Evolutionary conservation across 2,329 filamentous ascomycete species (phyloP).

Genomic region (Pseudopithomyces maydicus): DNA sequence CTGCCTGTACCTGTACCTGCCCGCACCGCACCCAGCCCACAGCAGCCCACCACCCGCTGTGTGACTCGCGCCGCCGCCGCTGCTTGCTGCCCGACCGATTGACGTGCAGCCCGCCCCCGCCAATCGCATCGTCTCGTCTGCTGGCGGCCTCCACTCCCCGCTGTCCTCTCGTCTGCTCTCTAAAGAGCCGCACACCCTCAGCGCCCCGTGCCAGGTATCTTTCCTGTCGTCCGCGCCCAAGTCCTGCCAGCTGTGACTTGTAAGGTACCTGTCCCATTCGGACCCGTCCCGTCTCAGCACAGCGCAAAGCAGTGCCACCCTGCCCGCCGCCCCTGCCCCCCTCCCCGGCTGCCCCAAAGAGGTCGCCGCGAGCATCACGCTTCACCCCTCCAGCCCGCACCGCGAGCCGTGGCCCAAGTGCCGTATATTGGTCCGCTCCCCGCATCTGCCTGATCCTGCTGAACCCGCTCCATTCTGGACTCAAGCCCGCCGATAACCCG

Average conservation of each 20-base stretch:
- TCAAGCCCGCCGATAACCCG: conserved; percentile 27
- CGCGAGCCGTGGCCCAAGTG: conserved; percentile 31
- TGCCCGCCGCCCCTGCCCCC: conserved; percentile 18
- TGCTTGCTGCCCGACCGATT: conserved; percentile 39
- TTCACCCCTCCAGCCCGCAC: conserved; percentile 31
- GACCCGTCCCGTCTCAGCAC: neutral
- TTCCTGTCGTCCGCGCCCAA: conserved; percentile 27
- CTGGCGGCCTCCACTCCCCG: conserved; percentile 13
- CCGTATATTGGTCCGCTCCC: conserved; percentile 46
- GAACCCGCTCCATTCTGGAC: conserved; percentile 34
- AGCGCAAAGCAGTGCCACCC: conserved; percentile 18
- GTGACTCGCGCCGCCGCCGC: conserved; percentile 20
- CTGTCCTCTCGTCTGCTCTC: conserved; percentile 27
- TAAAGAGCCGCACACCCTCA: conserved; percentile 35
- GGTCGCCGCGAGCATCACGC: conserved; percentile 39
- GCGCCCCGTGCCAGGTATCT: conserved; percentile 20
- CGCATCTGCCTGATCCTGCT: conserved; percentile 35
- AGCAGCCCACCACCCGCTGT: conserved; percentile 16
- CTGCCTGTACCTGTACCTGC: too few relatives aligned
- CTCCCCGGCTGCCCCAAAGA: conserved; percentile 30
- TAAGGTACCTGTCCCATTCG: conserved; percentile 25
- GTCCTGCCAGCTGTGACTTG: conserved; percentile 23
- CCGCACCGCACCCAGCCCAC: neutral
- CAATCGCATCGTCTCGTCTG: conserved; percentile 30
- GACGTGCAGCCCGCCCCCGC: conserved; percentile 36